Evolutionary conservation across 371 early-diverging fungal genomes (phyloP).

Genomic region (Mucor saturninus): DNA sequence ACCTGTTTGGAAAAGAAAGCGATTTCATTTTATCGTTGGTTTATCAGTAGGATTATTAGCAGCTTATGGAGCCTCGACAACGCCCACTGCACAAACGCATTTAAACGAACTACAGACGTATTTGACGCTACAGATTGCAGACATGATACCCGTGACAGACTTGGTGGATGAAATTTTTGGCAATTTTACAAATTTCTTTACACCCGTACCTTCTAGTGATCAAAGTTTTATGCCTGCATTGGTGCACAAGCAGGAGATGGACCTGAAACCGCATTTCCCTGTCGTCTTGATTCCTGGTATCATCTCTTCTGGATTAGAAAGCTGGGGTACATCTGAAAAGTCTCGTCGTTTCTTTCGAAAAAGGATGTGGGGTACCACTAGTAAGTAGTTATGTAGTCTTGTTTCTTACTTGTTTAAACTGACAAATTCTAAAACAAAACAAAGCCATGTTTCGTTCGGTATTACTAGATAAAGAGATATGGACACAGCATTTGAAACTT

Average conservation of each 20-base stretch:
- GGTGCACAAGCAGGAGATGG: slow-evolving; percentile 40
- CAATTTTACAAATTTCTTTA: slow-evolving; percentile 64
- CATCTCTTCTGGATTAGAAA: slow-evolving; percentile 88
- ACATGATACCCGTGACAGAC: slow-evolving; percentile 71
- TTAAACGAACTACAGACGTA: slow-evolving; percentile 47
- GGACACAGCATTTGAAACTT: slow-evolving; percentile 84
- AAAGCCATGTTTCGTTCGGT: slow-evolving; percentile 84
- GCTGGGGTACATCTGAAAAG: slow-evolving; percentile 84
- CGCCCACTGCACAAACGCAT: slow-evolving; percentile 45
- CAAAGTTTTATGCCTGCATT: slow-evolving; percentile 56
- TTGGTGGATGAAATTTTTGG: slow-evolving; percentile 73
- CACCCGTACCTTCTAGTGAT: slow-evolving; percentile 52
- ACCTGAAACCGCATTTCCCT: slow-evolving; percentile 63
- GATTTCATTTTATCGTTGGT: slow-evolving; percentile 50
- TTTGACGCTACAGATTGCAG: slow-evolving; percentile 49
- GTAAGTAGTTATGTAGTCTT: slow-evolving; percentile 36
- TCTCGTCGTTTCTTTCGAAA: slow-evolving; percentile 85
- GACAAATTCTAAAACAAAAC: neutral
- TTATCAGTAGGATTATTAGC: slow-evolving; percentile 33
- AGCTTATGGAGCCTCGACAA: slow-evolving; percentile 37
- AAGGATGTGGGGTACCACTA: slow-evolving; percentile 90
- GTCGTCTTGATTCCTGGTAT: slow-evolving; percentile 94
- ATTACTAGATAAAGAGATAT: slow-evolving; percentile 83
- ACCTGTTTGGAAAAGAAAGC: slow-evolving; percentile 43
- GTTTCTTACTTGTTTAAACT: neutral